Percentiles rank a stretch among this genome's conserved stretches.
Conservation (phyloP, 495 filamentous ascomycete species). For the Neurospora africana region DNA sequence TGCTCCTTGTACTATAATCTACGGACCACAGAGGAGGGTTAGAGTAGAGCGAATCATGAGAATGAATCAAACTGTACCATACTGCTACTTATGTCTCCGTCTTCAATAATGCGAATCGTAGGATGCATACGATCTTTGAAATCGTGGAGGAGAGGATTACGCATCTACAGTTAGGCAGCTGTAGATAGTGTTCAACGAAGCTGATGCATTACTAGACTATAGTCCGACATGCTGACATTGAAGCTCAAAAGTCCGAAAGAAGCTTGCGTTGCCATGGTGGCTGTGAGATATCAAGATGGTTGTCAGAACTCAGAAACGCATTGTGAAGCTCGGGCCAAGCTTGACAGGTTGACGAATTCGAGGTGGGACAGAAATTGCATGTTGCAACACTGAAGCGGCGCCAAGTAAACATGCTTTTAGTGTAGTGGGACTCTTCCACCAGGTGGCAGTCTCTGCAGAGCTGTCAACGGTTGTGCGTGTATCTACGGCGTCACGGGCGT, state of each 20-base stretch:
- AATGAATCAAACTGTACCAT: neutral
- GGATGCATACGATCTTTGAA: neutral
- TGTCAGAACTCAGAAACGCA: neutral
- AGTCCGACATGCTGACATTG: neutral
- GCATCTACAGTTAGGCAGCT: neutral
- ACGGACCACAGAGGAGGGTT: constrained; percentile 14
- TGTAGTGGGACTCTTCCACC: neutral
- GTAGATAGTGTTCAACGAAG: neutral
- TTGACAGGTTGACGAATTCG: neutral
- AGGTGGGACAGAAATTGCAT: neutral
- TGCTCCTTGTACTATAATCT: constrained; percentile 18
- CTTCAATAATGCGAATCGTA: neutral
- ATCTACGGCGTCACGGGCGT: neutral
- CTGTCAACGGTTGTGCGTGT: neutral
- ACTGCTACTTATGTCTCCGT: neutral
- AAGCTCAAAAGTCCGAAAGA: neutral
- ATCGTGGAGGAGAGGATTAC: neutral
- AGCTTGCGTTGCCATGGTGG: neutral
- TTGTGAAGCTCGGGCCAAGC: neutral
- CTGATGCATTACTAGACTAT: neutral
- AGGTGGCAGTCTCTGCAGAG: neutral
- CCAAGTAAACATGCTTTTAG: neutral
- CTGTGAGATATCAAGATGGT: neutral
- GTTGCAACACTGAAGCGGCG: neutral
- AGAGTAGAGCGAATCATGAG: constrained; percentile 15